Conservation (phyloP, 2,329 filamentous ascomycete genomes). For the Triangularia verruculosa region DNA sequence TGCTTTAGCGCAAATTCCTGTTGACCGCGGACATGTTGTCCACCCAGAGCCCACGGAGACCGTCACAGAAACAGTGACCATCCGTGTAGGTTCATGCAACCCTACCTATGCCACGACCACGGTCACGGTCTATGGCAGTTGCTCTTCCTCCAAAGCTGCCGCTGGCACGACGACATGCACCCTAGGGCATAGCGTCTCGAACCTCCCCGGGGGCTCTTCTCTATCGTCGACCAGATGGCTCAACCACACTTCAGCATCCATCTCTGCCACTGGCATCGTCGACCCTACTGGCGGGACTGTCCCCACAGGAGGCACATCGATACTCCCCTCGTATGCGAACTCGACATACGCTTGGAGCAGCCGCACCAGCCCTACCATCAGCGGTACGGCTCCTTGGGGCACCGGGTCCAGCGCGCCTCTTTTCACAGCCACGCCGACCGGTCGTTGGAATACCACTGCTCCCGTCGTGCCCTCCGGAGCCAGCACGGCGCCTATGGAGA, state of each 20-base stretch:
- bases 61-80: conserved; percentile 12
- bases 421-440: neutral
- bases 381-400: conserved; percentile 2
- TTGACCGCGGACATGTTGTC: neutral
- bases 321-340: conserved; percentile 2
- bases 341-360: neutral
- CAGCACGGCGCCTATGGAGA: neutral
- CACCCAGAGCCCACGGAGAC: conserved; percentile 8
- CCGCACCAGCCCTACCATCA: neutral
- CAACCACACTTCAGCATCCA: neutral
- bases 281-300: neutral
- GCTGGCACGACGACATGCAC: neutral
- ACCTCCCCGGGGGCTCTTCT: neutral
- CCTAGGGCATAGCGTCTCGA: neutral
- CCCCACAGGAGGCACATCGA: neutral
- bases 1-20: conserved; percentile 3
- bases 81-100: conserved; percentile 8
- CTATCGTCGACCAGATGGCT: neutral
- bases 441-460: neutral
- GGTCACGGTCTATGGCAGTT: conserved; percentile 13
- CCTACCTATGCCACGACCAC: conserved; percentile 6
- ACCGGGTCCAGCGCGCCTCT: neutral
- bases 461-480: neutral
- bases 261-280: neutral
- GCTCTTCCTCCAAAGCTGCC: neutral